Percentiles rank a stretch among this genome's conserved stretches.
These are phyloP conservation scores for Cladophialophora chaetospira DNA, from an alignment of 2,329 filamentous ascomycete genomes.

Conservation along the genomic window DNA sequence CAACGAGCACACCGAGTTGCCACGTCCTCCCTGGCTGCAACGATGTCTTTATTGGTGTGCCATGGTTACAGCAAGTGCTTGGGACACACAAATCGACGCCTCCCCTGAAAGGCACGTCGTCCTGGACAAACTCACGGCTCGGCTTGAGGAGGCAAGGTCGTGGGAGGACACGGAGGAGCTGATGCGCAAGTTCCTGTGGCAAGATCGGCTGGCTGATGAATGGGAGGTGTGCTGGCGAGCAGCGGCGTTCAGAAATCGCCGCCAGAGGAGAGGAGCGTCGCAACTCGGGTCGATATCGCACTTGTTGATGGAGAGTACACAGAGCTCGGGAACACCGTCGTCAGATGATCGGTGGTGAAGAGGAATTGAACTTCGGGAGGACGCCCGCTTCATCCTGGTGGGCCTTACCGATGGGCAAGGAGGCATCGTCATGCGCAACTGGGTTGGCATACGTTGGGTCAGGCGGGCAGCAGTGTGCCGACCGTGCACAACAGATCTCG, in stretches of 20 bases:
- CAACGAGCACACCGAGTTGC: constrained; percentile 2
- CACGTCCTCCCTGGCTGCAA: constrained; percentile 17
- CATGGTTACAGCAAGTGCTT: constrained; percentile 19
- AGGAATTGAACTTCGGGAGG: neutral
- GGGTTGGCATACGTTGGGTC: too few species aligned
- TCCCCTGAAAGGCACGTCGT: constrained; percentile 14
- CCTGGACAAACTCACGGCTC: constrained; percentile 5
- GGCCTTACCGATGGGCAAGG: too few species aligned
- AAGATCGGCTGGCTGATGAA: constrained; percentile 17
- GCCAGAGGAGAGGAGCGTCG: constrained; percentile 19
- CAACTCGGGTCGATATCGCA: constrained; percentile 1
- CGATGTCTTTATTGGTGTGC: constrained; percentile 23
- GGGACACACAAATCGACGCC: constrained; percentile 23
- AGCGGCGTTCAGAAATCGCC: constrained; percentile 6
- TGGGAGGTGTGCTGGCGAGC: constrained; percentile 26
- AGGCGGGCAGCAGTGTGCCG: too few species aligned
- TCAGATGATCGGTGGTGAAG: neutral
- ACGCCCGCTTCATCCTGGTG: too few species aligned
- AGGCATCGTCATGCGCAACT: too few species aligned
- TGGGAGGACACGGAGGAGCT: constrained; percentile 15
- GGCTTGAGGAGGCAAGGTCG: constrained; percentile 10
- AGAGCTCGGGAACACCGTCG: neutral
- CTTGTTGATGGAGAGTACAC: constrained; percentile 3
- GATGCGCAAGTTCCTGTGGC: constrained; percentile 20
- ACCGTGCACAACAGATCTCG: too few species aligned